These are phyloP conservation scores for Hypoxylon subgilvum DNA, from an alignment of 495 filamentous ascomycete species.

Conservation along the genomic window DNA sequence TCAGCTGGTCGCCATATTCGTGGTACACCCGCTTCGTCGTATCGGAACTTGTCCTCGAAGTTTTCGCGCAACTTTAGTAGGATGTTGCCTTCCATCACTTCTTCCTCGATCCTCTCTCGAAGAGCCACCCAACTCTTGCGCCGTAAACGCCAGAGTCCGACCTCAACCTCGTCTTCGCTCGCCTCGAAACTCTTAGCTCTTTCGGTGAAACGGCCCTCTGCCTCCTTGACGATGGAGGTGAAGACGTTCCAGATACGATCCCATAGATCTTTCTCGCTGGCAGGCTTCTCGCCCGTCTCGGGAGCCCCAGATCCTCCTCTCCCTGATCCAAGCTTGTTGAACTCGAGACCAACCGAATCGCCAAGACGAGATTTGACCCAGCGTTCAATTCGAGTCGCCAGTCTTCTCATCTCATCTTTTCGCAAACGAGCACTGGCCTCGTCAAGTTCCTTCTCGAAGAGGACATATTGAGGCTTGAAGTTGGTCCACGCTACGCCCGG, in stretches of 20 bases:
- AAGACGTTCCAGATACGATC: conserved; percentile 94
- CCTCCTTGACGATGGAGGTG: conserved; percentile 80
- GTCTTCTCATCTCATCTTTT: conserved; percentile 91
- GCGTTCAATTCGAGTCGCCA: conserved; percentile 87
- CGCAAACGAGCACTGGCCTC: conserved; percentile 81
- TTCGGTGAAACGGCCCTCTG: conserved; percentile 82
- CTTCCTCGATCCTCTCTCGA: conserved; percentile 89
- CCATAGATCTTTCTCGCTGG: conserved; percentile 85
- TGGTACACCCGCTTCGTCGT: conserved; percentile 92
- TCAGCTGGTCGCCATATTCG: conserved; percentile 96
- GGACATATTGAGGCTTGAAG: conserved; percentile 59
- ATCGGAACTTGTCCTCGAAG: conserved; percentile 98
- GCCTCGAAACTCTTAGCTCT: conserved; percentile 93
- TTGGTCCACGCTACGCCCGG: conserved; percentile 82
- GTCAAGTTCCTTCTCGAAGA: conserved; percentile 80
- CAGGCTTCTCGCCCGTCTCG: conserved; percentile 73
- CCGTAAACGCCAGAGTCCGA: conserved; percentile 89
- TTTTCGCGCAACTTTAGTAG: conserved; percentile 95
- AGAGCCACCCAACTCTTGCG: conserved; percentile 93
- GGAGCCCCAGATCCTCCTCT: conserved; percentile 80
- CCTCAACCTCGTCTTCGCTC: conserved; percentile 85
- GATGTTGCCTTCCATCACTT: conserved; percentile 96
- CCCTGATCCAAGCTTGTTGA: conserved; percentile 90
- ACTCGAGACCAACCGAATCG: conserved; percentile 89
- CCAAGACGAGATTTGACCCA: conserved; percentile 87